A percentile compares a stretch with the other conserved stretches of the same genome.
phyloP scores from a whole-genome alignment of 768 basidiomycete species.

The Rhodosporidiobolus odoratus region DNA sequence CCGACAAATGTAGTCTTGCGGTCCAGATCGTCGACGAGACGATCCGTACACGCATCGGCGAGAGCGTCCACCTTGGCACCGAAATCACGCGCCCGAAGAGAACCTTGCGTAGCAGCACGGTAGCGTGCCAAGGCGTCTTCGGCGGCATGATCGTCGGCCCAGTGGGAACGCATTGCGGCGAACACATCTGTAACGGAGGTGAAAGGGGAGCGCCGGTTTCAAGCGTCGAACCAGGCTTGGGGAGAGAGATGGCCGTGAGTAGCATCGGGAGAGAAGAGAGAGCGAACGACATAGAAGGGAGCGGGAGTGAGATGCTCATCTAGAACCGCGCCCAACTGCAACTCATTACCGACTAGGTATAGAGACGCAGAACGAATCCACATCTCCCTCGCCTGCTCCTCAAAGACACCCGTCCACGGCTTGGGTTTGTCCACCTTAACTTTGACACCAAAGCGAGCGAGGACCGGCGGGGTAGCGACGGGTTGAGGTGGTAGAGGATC shows the following conservation, averaged over 20 bases:
- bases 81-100: constrained; percentile 1
- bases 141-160: neutral
- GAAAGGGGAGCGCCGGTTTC: neutral
- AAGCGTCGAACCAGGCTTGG: constrained; percentile 4
- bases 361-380: neutral
- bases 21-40: neutral
- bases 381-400: neutral
- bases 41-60: constrained; percentile 1
- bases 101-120: neutral
- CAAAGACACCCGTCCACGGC: neutral
- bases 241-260: constrained; percentile 2
- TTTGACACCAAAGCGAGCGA: neutral
- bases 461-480: neutral
- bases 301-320: neutral
- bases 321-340: neutral
- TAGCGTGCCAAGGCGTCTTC: neutral
- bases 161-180: neutral
- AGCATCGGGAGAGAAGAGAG: constrained; percentile 3
- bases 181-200: neutral
- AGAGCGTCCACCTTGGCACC: neutral
- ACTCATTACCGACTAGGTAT: neutral
- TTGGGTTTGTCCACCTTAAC: neutral
- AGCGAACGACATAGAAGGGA: neutral
- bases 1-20: constrained; percentile 3
- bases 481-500: too few relatives aligned